phyloP scores from a whole-genome alignment of 2,329 filamentous ascomycete species.

The Chaetomium olivaceum region DNA sequence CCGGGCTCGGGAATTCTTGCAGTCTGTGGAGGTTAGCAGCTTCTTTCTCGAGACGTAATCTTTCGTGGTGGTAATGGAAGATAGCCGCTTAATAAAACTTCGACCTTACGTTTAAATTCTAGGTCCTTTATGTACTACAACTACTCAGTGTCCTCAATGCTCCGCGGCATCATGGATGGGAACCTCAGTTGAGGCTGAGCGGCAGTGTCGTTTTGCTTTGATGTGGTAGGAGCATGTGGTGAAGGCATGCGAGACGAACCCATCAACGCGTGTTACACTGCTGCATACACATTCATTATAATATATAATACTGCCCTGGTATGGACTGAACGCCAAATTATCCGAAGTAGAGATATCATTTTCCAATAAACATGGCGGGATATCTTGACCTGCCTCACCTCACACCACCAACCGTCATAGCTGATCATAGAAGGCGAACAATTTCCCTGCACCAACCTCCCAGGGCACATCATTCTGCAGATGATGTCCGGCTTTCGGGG shows the following conservation, averaged over 20 bases:
- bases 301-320: not conserved
- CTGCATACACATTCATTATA: not conserved
- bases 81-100: not conserved
- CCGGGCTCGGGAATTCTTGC: not conserved
- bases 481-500: conserved; percentile 52
- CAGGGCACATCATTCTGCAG: conserved; percentile 54
- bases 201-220: not conserved
- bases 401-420: conserved; percentile 25
- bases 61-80: not conserved
- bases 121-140: not conserved
- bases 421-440: conserved; percentile 45
- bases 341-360: not conserved
- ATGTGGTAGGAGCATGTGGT: not conserved
- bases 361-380: not conserved
- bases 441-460: conserved; percentile 48
- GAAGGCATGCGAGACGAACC: not conserved
- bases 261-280: not conserved
- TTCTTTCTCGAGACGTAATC: not conserved
- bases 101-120: not conserved
- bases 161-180: not conserved
- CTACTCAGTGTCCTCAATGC: not conserved
- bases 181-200: too few species aligned
- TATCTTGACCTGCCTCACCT: not conserved
- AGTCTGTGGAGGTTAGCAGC: not conserved
- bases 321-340: not conserved